A percentile compares a stretch with the other conserved stretches of the same genome.
Conservation (phyloP, 176 grass and related monocot species). For the Oryza coarctata region DNA sequence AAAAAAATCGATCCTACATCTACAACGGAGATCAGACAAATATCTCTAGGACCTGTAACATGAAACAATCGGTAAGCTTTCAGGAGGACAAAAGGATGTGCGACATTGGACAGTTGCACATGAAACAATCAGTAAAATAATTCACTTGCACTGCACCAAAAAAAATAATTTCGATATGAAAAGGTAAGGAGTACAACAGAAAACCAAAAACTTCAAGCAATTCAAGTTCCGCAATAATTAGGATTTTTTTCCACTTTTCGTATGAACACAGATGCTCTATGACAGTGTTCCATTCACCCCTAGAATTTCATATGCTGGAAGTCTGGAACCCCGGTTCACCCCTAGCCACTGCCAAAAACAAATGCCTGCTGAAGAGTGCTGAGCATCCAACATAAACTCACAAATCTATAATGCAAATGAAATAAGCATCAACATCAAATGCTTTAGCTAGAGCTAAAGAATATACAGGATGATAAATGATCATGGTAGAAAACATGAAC, state of each 20-base stretch:
- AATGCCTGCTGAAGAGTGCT: neutral
- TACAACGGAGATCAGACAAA: neutral
- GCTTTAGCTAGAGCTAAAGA: constrained; percentile 44
- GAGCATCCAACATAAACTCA: neutral
- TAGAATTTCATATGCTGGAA: neutral
- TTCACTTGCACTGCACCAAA: neutral
- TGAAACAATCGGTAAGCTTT: neutral
- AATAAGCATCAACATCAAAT: constrained; percentile 34
- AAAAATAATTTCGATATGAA: neutral
- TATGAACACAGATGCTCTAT: neutral
- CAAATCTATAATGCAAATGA: constrained; percentile 16
- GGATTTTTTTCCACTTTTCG: neutral
- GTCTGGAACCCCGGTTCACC: neutral
- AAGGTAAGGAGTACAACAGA: neutral
- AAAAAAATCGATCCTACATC: too few relatives aligned
- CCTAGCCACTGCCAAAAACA: neutral
- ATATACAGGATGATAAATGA: neutral
- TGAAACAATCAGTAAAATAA: neutral
- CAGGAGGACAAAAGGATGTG: neutral
- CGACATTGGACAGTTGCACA: neutral
- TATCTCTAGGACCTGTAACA: neutral
- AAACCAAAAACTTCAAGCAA: neutral
- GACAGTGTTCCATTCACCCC: neutral
- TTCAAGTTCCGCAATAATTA: neutral
- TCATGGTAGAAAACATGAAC: neutral